Evolutionary conservation across 352 stramenopile genomes (phyloP).

Genomic region (Thalassiosira hispida): DNA sequence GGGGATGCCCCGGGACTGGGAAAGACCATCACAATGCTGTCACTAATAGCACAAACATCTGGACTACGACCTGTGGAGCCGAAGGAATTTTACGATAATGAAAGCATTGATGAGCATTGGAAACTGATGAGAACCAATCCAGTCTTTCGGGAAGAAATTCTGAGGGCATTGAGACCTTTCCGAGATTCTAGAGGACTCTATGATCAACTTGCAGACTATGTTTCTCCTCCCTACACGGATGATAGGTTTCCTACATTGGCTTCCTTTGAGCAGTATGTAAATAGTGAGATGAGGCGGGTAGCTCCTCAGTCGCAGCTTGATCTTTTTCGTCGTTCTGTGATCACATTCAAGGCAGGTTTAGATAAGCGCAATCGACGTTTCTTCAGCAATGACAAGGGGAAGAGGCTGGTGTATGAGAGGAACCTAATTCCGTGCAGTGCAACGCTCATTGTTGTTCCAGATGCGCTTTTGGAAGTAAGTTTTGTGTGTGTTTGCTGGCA

Average conservation of each 20-base stretch:
- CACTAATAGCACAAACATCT: conserved; percentile 72
- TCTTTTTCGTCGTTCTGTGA: conserved; percentile 55
- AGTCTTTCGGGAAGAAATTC: conserved; percentile 49
- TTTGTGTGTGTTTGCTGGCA: no score
- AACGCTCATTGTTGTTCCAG: conserved; percentile 82
- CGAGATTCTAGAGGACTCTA: conserved; percentile 14
- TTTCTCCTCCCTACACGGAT: conserved; percentile 51
- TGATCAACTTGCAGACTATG: conserved; percentile 18
- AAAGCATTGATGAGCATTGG: conserved; percentile 61
- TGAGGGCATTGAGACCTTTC: conserved; percentile 47
- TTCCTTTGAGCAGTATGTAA: conserved; percentile 55
- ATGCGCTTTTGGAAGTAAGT: conserved; percentile 80
- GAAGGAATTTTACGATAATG: conserved; percentile 68
- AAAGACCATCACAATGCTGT: conserved; percentile 87
- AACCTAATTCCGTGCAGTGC: conserved; percentile 64
- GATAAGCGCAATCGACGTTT: conserved; percentile 61
- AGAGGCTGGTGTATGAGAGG: conserved; percentile 60
- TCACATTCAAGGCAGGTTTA: conserved; percentile 59
- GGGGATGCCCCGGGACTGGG: conserved; percentile 86
- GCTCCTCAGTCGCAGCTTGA: conserved; percentile 35
- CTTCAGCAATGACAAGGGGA: conserved; percentile 39
- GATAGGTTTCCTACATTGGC: conserved; percentile 51
- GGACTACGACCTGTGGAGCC: conserved; percentile 54
- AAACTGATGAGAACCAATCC: conserved; percentile 50
- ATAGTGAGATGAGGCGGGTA: conserved; percentile 14